Conservation (phyloP, 208 protist genomes). For the Acanthamoeba culbertsoni region DNA sequence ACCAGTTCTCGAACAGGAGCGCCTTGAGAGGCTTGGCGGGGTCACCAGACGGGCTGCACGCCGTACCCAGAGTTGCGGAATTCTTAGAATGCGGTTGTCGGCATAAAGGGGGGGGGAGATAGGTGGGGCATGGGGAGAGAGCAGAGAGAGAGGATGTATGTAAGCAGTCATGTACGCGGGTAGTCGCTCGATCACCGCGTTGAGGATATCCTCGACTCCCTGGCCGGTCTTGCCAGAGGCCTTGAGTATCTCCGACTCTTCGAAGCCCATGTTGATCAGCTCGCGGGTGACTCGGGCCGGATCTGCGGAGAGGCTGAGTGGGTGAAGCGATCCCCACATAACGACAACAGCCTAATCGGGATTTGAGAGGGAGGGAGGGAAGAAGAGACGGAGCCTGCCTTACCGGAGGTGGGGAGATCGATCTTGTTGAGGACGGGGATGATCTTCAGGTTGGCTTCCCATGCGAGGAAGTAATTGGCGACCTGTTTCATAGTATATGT, state of each 20-base stretch:
- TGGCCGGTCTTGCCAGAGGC: slow-evolving; percentile 92
- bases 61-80: background rate
- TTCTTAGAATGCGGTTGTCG: too few species aligned
- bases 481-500: slow-evolving; percentile 75
- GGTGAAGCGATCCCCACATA: slow-evolving; percentile 81
- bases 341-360: slow-evolving; percentile 8
- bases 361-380: too few species aligned
- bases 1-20: slow-evolving; percentile 96
- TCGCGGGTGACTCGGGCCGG: slow-evolving; percentile 85
- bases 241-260: slow-evolving; percentile 72
- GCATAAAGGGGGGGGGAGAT: too few species aligned
- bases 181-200: slow-evolving; percentile 90
- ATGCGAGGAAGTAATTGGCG: slow-evolving; percentile 94
- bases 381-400: background rate
- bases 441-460: slow-evolving; percentile 87
- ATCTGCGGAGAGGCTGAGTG: slow-evolving; percentile 68
- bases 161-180: slow-evolving; percentile 82
- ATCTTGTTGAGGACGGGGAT: slow-evolving; percentile 87
- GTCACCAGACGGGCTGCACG: slow-evolving; percentile 75
- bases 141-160: background rate
- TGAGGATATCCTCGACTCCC: slow-evolving; percentile 89
- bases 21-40: slow-evolving; percentile 88
- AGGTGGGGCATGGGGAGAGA: background rate
- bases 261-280: slow-evolving; percentile 75
- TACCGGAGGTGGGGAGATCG: slow-evolving; percentile 65